Evolutionary conservation across 2,329 filamentous ascomycete genomes (phyloP), one percentile per base, ranked within the genome.

Genomic region (Rhynchosporium agropyri): DNA sequence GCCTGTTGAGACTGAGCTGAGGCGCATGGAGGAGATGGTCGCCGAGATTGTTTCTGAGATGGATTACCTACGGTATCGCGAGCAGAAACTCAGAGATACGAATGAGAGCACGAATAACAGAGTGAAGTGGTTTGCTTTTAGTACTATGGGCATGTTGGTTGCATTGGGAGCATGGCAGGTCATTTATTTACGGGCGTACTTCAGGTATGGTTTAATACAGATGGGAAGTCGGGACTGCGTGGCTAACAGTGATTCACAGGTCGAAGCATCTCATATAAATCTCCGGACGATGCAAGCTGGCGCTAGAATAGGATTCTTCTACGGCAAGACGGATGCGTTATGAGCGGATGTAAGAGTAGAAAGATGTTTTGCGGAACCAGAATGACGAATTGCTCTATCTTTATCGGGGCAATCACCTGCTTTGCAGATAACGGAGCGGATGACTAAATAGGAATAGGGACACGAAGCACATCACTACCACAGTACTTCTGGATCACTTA

Each of bases 51-150:
- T 97, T 55, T 79, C 79, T 67, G 94, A 98, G 83, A 96, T 99
- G 94, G 94, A 98, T 69, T 99, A 98, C 80, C 85, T 99, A 72
- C 86, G 95, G 69, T 73, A 78, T 45, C 86, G 95, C 72, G 95
- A 99, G 83, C 92, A 97, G 85, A 96, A 92, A 82, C 84, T 99
- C 72, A 85, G 95, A 76, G 94, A 99, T 80, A 99, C 95, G 71
- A 99, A 99, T 79, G 95, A 99, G 88, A 98, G 94, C 83, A 99
- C 95, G 69, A 99, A 99, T 80, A 95, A 90, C 79, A 87, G 95
- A 64, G 95, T 99, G 74, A 99, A 98, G 83, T 98, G 92, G 92
- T 99, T 99, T 79, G 94, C 94, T 55, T 88, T 97, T 76, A 87
- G 88, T 69, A 98, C 94, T 33, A 98, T 97, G 80, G 89, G 92